Base-by-base conservation (phyloP, 352 stramenopile genomes). In the Elongisporangium anandrum region DNA sequence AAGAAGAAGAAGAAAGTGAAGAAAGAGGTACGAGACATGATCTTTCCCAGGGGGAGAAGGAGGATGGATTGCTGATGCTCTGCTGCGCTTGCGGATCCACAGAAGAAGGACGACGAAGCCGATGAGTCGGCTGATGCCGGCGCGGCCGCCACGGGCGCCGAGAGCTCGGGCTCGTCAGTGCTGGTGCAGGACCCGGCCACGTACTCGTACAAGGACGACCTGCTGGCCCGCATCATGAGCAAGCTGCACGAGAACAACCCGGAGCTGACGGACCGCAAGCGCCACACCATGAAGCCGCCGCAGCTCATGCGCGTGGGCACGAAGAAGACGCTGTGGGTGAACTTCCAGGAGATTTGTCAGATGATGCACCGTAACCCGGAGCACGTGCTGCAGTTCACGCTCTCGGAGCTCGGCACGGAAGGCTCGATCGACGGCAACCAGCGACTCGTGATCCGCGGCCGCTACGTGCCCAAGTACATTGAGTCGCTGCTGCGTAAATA, bases 361-460 rank as follows among this genome's bases (percentile, higher is more conserved):
- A 98, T 98, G 85, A 99, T 99, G 96, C 95, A 99, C 70, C 92
- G 97, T 58, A 96, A 88, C 70, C 92, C 96, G 5, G 96, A 99
- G 68, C 98, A 99, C 81, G 97, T 99, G 60, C 97, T 99, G 60
- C 94, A 98, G 65, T 99, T 99, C 73, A 99, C 99, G 66, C 93
- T 99, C 64, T 94, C 97, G 15, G 98, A 99, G 74, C 73, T 99
- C n/a, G 97, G 97, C 68, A 99, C 98, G 6, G 97, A 99, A 78
- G 98, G 98, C 53, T 98, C 89, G 57, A 99, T 99, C 77, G 98
- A 99, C 73, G 97, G 97, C 64, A 99, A 98, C 75, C 95, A 99
- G 71, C 96, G 97, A 45, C 82, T 99, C 29, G 94, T 99, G 29
- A 99, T 99, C 70, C 93, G 97, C 56, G 97, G 97, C 56, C 96